Base-by-base conservation (phyloP, 345 rosid genomes). In the Boechera stricta region DNA sequence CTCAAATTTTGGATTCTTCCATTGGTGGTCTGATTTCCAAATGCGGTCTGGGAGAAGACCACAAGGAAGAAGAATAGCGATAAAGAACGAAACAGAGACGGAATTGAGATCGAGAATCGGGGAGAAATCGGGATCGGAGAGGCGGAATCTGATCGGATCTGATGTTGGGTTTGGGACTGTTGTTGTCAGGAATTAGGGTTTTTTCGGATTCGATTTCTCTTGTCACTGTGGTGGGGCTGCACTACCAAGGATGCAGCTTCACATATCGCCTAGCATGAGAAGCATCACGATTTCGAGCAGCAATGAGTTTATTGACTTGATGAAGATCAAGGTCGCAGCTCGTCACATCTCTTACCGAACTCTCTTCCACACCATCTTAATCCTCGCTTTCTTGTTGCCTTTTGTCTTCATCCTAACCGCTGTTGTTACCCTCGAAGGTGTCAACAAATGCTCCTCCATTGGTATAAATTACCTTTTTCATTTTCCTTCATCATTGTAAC, bases 311-410 rank as follows among this genome's bases (percentile, higher is more conserved):
- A 91, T 88, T 93, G 98, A 96, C 89, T 93, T 90, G 83, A 96
- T 93, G 99, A 96, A 91, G 99, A 89, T 96, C 97, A 93, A 91
- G 86, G 91, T 96, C 84, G 98, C 98, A 87, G 96, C 98, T 88
- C 94, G 99, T 85, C 98, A 96, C 74, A 88, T 96, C 85, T 96
- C 99, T 66, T 96, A 91, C 80, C 75, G 98, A 75, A 90, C 96
- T 82, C 97, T 96, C 82, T 96, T 93, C 74, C 97, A 96, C 75
- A 89, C 97, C 75, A 87, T 96, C 71, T 93, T 96, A 71, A 81
- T 93, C 82, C 98, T 96, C 75, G 99, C 99, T 64, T 93, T 96
- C 83, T 83, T 96, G 82, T 91, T 96, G 86, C 99, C 99, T 51
- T 96, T 96, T 67, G 97, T 93, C 75, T 96, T 96, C 92, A 96